Base-by-base conservation (phyloP, 2,329 filamentous ascomycete genomes). In the Xylariaceae sp. region DNA sequence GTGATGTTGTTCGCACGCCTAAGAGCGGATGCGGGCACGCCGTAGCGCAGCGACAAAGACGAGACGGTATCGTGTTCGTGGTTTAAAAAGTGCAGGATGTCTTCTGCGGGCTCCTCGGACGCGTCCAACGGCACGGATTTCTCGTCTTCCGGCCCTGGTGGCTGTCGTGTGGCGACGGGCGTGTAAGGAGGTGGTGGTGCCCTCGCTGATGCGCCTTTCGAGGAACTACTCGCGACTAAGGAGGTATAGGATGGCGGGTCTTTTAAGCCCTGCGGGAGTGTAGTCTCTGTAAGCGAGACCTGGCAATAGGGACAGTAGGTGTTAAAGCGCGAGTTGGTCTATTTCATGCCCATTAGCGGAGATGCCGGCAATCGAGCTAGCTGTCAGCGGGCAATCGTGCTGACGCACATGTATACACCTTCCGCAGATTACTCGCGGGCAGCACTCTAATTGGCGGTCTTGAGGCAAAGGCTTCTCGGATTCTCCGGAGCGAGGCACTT, bases 271-370 rank as follows among this genome's bases (percentile, higher is more conserved):
- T 86, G 85, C 1, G 85, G 78, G 2, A 86, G 72, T 7, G 73
- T 67, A 19, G 83, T 84, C 2, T 86, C 84, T 3, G 4, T 60
- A 41, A 51, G 23, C 26, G 87, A 86, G 64, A 91, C 82, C 73
- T 93, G 90, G 70, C 90, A 95, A 72, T 89, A 93, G 0, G 90
- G 90, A 69, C 85, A 85, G 70, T 85, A 85, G 32, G 78, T 76
- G 50, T 81, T 81, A 73, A 91, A 92, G 41, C 89, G 85, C 26
- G 79, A 76, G 69, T 91, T 91, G 45, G 82, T 74, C 83, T 85
- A 62, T 26, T 48, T 12, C 44, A 50, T 37, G 55, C 44, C 21
- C 55, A 57, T 63, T 44, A 60, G 54, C 48, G 53, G 16, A 40
- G n/a, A n/a, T 41, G 14, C 10, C 23, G 10, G 46, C 7, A 19